Evolutionary conservation across 257 asterid genomes (phyloP).

Genomic region (Jaltomata sinuosa): DNA sequence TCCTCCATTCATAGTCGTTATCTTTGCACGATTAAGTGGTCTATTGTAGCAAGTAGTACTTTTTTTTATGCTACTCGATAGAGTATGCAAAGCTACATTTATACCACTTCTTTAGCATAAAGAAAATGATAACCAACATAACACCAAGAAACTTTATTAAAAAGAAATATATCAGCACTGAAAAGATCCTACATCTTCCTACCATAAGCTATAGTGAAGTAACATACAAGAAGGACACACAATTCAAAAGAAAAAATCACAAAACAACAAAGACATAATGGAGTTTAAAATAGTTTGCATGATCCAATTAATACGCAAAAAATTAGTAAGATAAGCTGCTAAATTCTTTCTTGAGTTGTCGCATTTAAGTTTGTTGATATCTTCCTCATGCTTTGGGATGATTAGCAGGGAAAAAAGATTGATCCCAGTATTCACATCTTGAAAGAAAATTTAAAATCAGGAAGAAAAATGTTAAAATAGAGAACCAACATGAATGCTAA

Average conservation of each 20-base stretch:
- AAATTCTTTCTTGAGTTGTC: background rate
- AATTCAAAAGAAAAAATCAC: too few relatives aligned
- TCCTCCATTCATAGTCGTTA: too few relatives aligned
- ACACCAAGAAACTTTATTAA: too few relatives aligned
- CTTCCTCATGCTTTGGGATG: background rate
- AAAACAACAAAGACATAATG: background rate
- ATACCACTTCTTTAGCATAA: background rate
- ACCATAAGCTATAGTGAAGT: too few relatives aligned
- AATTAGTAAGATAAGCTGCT: too few relatives aligned
- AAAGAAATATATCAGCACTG: background rate
- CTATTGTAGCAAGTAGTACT: background rate
- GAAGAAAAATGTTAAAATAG: too few relatives aligned
- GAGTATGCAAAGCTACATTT: background rate
- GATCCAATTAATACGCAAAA: too few relatives aligned
- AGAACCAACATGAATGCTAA: too few relatives aligned
- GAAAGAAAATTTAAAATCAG: too few relatives aligned
- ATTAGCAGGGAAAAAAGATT: too few relatives aligned
- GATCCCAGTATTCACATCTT: background rate
- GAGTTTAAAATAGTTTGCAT: background rate
- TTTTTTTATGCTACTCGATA: background rate
- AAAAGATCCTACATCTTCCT: background rate
- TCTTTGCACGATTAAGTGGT: too few relatives aligned
- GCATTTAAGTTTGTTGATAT: background rate
- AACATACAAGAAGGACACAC: background rate
- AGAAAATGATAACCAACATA: background rate